Evolutionary conservation across 1,284 basidiomycete genomes (phyloP), one percentile per base, ranked within the genome.

Genomic region (Hemileia vastatrix): DNA sequence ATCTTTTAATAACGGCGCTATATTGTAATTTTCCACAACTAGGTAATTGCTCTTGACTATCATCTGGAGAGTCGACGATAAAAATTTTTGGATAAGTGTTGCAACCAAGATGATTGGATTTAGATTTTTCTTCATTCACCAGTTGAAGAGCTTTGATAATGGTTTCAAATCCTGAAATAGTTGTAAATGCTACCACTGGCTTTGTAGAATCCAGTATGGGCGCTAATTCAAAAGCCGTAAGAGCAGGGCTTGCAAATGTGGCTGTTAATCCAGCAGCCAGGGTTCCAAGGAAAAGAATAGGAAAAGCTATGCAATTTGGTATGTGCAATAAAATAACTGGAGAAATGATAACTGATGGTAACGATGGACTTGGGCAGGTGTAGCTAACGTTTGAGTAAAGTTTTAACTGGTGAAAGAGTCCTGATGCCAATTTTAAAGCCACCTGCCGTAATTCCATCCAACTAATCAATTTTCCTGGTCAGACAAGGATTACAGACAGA

Each of bases 321-420:
- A 78, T 67, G 64, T 77, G 76, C 4, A 78, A 62, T 8, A 78
- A 68, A 2, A 77, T 68, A 24, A 74, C 69, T 9, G 76, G 72
- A n/a, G 54, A 56, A 11, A 56, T 40, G 15, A 56, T 24, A 44
- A 40, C 18, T 23, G 21, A 45, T 11, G 54, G 21, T 8, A 24
- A 27, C 15, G 6, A 23, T 13, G 40, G 21, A 15, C 13, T 23
- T 9, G 6, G 11, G 15, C 36, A 15, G 21, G 43, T 2, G 21
- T 24, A 40, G 6, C 32, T 45, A 2, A 18, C 3, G 3, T 40
- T 24, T n/a, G 54, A 44, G 11, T 44, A 27, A 44, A 56, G 54
- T 11, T 44, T 33, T 6, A 56, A 33, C 33, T 45, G 13, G 32
- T 56, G 43, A 23, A 24, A 45, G 24, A 56, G 48, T 11, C 48